A percentile compares a stretch with the other conserved stretches of the same genome.
Evolutionary conservation across 176 grass and related monocot species (phyloP).

Genomic region (Oryza australiensis): DNA sequence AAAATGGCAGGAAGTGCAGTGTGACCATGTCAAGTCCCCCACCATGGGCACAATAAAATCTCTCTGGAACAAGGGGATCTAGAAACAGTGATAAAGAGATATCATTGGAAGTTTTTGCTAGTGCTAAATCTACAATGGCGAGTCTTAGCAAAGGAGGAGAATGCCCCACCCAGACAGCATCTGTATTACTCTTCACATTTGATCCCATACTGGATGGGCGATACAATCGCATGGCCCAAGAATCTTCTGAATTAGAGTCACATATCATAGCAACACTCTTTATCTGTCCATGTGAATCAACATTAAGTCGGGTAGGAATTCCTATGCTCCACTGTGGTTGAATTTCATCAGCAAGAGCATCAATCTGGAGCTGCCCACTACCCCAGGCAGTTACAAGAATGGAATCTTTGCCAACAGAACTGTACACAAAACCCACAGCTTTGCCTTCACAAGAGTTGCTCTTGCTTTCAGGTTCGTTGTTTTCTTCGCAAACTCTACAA

Average conservation of each 20-base stretch:
- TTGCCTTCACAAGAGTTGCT: conserved; percentile 55
- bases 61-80: conserved; percentile 75
- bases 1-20: conserved; percentile 84
- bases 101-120: conserved; percentile 52
- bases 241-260: conserved; percentile 57
- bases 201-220: conserved; percentile 36
- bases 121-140: conserved; percentile 77
- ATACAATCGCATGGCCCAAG: conserved; percentile 33
- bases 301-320: conserved; percentile 52
- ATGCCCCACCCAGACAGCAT: conserved; percentile 48
- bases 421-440: conserved; percentile 81
- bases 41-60: conserved; percentile 95
- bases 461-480: conserved; percentile 50
- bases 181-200: conserved; percentile 49
- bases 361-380: conserved; percentile 75
- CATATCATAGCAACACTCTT: conserved; percentile 94
- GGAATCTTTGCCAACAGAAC: conserved; percentile 86
- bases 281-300: conserved; percentile 58
- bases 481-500: conserved; percentile 70
- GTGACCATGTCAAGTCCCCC: conserved; percentile 82
- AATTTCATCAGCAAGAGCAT: conserved; percentile 97
- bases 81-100: conserved; percentile 64
- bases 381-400: conserved; percentile 84
- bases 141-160: conserved; percentile 83
- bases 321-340: conserved; percentile 79